Percentiles rank a stretch among this genome's conserved stretches.
Conservation (phyloP, 2,329 filamentous ascomycete species). For the Nemania serpens region DNA sequence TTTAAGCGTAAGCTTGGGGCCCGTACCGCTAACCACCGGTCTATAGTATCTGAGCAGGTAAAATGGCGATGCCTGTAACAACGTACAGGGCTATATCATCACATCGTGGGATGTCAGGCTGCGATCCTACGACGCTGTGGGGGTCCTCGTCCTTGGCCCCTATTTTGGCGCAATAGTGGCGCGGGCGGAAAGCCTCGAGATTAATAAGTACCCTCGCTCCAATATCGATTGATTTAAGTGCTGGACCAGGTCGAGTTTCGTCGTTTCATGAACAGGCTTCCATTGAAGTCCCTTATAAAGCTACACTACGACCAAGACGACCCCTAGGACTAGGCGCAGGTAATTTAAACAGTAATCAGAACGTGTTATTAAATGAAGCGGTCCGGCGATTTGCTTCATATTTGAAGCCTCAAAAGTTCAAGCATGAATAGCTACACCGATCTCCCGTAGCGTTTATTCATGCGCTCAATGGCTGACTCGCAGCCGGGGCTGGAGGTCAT, state of each 20-base stretch:
- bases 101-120: not conserved
- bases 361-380: not conserved
- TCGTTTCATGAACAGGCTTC: not conserved
- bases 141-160: not conserved
- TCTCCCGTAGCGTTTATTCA: not conserved
- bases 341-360: not conserved
- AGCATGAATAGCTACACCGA: not conserved
- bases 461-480: not conserved
- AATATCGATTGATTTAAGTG: not conserved
- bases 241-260: not conserved
- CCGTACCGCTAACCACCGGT: not conserved
- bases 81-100: not conserved
- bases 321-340: not conserved
- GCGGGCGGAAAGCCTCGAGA: not conserved
- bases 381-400: not conserved
- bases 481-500: not conserved
- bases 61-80: not conserved
- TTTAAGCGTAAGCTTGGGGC: not conserved
- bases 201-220: not conserved
- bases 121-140: not conserved
- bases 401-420: too few relatives aligned
- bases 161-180: not conserved
- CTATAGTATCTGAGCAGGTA: not conserved
- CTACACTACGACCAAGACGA: not conserved
- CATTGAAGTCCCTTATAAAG: not conserved